Base-by-base conservation (phyloP, 2,329 filamentous ascomycete species). In the Aureobasidium sp. region DNA sequence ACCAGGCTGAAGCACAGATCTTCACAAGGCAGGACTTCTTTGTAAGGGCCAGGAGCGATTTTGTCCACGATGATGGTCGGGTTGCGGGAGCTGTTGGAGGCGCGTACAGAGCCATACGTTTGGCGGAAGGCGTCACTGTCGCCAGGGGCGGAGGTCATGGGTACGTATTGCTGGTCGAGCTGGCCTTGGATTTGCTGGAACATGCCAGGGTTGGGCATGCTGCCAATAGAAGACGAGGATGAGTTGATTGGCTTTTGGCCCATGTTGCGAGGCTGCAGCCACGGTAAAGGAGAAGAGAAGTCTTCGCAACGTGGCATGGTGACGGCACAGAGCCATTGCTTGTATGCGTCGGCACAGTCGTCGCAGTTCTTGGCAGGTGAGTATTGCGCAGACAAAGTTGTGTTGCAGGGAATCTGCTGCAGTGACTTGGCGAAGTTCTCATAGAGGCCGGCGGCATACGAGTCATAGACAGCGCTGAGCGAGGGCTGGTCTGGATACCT, bases 261-360 rank as follows among this genome's bases (percentile, higher is more conserved):
- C 59, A 91, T 82, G 69, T 93, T 94, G 49, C 94, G 88, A 22
- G 82, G 78, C 64, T 86, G 83, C 2, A 91, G 81, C 70, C 78
- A 85, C 1, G 79, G 59, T 15, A 79, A 78, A 1, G 73, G 69
- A 53, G 80, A 84, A 56, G 81, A 84, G 69, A 89, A 94, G 76
- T 97, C 93, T 70, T 90, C 87, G 77, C 94, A 99, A 34, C 92
- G 89, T 1, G 94, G 94, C 65, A 99, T 94, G 17, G 86, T 88
- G 31, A 97, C 91, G 27, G 90, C 89, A 77, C 94, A 99, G 22
- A 99, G 86, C 94, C 94, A 99, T 70, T 86, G 81, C 74, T 95
- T 97, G 81, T 99, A 99, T 9, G 91, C 90, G 0, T 72, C 70
- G 17, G 80, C 84, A 75, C 94, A 99, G 73, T 95, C 83, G 47